phyloP scores from a whole-genome alignment of 768 basidiomycete genomes.

The Tricholoma saponaceum region DNA sequence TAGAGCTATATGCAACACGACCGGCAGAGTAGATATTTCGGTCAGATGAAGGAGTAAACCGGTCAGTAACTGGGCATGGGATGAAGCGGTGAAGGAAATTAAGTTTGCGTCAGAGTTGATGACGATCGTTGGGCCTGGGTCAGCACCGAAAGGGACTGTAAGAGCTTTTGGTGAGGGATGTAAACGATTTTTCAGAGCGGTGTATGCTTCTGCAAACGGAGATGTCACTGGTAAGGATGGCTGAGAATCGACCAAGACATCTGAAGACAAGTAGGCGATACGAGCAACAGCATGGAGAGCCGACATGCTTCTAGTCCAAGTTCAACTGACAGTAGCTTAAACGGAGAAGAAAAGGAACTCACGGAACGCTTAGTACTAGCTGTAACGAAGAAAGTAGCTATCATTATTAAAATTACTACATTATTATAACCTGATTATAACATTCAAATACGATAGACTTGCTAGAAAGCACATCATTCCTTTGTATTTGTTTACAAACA shows the following conservation, averaged over 20 bases:
- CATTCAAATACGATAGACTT: constrained; percentile 25
- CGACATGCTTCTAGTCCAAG: constrained; percentile 13
- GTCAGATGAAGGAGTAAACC: constrained; percentile 66
- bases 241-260: constrained; percentile 57
- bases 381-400: too few relatives aligned
- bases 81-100: constrained; percentile 55
- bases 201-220: constrained; percentile 36
- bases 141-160: constrained; percentile 58
- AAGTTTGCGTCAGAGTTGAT: constrained; percentile 42
- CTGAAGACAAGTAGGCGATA: constrained; percentile 69
- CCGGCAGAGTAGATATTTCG: constrained; percentile 57
- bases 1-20: constrained; percentile 71
- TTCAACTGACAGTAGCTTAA: neutral
- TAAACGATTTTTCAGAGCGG: constrained; percentile 28
- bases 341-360: neutral
- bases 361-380: too few relatives aligned
- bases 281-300: constrained; percentile 50
- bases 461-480: constrained; percentile 37
- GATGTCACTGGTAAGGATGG: constrained; percentile 38
- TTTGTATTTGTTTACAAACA: constrained; percentile 37
- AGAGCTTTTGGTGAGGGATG: constrained; percentile 39
- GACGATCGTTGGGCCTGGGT: constrained; percentile 56
- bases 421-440: constrained; percentile 10
- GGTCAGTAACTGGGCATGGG: constrained; percentile 48
- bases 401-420: too few relatives aligned